Percentiles rank a stretch among this genome's conserved stretches.
phyloP scores from a whole-genome alignment of 2,329 filamentous ascomycete genomes.

The Domatiomyces catenatus region DNA sequence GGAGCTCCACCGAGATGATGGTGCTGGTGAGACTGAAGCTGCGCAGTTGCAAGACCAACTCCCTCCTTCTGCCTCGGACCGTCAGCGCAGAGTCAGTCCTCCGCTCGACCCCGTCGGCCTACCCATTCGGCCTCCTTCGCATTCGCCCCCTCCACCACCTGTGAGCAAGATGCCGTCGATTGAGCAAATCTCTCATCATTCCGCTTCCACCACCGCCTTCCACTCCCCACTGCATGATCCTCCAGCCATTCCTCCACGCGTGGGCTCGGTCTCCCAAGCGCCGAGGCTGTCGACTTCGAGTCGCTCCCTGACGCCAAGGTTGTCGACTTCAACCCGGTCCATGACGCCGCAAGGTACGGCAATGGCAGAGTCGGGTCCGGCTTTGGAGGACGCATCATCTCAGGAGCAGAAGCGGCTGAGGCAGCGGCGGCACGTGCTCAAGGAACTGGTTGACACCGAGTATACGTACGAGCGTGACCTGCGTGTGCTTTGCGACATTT shows the following conservation, averaged over 20 bases:
- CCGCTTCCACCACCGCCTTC: neutral
- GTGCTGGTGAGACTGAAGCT: neutral
- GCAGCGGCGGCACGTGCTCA: constrained; percentile 70
- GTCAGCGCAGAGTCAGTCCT: neutral
- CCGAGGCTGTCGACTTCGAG: neutral
- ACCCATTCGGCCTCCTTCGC: constrained; percentile 11
- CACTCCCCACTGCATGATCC: neutral
- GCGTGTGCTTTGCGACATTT: constrained; percentile 95
- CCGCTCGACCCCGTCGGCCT: constrained; percentile 3
- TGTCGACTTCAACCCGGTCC: constrained; percentile 2
- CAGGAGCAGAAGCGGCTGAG: constrained; percentile 55
- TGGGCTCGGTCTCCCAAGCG: constrained; percentile 3
- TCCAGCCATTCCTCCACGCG: constrained; percentile 6
- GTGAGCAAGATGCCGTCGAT: constrained; percentile 6
- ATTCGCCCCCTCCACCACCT: constrained; percentile 16
- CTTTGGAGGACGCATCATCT: constrained; percentile 3
- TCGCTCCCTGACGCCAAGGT: constrained; percentile 7
- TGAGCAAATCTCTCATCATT: constrained; percentile 7
- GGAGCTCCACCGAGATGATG: constrained; percentile 1
- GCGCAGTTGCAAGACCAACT: neutral
- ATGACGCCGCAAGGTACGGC: constrained; percentile 3
- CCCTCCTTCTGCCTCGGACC: neutral
- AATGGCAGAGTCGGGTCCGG: constrained; percentile 2
- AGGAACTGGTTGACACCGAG: constrained; percentile 87
- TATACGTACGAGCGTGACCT: constrained; percentile 83